phyloP scores from a whole-genome alignment of 2,329 filamentous ascomycete genomes.

The Hypoxylon sp. region DNA sequence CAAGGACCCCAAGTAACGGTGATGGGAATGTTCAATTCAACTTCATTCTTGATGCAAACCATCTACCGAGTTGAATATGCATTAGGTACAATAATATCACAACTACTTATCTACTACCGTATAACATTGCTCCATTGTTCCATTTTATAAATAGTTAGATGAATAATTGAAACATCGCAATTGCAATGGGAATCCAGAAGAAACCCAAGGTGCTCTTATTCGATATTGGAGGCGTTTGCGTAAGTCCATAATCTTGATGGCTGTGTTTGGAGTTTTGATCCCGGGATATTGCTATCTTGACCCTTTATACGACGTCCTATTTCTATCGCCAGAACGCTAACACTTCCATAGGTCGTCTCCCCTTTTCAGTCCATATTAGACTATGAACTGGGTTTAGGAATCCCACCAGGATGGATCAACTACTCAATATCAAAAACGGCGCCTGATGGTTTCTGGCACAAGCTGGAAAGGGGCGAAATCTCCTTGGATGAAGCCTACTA shows the following conservation, averaged over 20 bases:
- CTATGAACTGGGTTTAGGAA: conserved; percentile 79
- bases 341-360: conserved; percentile 75
- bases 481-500: conserved; percentile 80
- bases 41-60: background rate
- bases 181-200: conserved; percentile 53
- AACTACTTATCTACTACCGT: too few species aligned
- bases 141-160: too few species aligned
- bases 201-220: conserved; percentile 83
- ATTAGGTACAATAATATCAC: too few species aligned
- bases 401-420: conserved; percentile 92
- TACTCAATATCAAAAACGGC: conserved; percentile 82
- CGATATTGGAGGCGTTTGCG: conserved; percentile 96
- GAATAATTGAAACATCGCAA: too few species aligned
- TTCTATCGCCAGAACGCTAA: conserved; percentile 34
- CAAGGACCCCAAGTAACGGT: background rate
- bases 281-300: background rate
- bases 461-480: conserved; percentile 84
- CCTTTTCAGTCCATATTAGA: conserved; percentile 93
- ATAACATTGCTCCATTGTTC: too few species aligned
- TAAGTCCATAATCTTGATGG: too few species aligned
- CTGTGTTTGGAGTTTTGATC: background rate
- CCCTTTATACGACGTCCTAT: background rate
- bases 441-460: conserved; percentile 86
- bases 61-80: too few species aligned
- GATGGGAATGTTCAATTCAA: background rate